phyloP scores from a whole-genome alignment of 108 stramenopile species.

The Stephanodiscus minutulus region DNA sequence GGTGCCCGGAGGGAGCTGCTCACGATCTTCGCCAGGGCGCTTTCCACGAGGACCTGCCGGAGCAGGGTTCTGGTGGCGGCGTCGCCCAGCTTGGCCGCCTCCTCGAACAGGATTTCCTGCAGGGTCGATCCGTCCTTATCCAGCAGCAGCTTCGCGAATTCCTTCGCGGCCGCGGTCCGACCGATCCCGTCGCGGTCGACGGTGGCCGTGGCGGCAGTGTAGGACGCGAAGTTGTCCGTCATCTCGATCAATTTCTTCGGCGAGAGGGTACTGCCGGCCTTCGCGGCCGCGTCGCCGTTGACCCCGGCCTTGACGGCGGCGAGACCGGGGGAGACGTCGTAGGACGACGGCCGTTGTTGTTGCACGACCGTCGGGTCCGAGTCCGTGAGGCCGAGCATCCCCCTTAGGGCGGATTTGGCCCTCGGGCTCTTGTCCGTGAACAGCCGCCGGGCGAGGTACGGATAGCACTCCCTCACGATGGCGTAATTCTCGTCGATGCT shows the following conservation, averaged over 20 bases:
- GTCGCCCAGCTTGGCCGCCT: constrained; percentile 73
- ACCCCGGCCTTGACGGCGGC: constrained; percentile 51
- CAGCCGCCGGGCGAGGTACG: constrained; percentile 78
- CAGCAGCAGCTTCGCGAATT: constrained; percentile 71
- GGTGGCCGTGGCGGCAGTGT: constrained; percentile 76
- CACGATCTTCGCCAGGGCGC: constrained; percentile 57
- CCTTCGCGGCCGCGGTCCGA: constrained; percentile 60
- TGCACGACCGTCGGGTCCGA: constrained; percentile 7
- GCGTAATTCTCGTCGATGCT: constrained; percentile 84
- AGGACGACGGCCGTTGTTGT: too few species aligned
- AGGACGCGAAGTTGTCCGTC: constrained; percentile 82
- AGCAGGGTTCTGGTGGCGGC: constrained; percentile 64
- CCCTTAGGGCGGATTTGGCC: constrained; percentile 74
- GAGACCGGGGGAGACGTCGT: constrained; percentile 31
- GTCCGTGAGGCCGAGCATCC: constrained; percentile 76
- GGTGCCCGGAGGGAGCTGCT: constrained; percentile 55
- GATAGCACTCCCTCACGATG: constrained; percentile 89
- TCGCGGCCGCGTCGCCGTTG: constrained; percentile 9
- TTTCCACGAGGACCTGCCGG: constrained; percentile 62
- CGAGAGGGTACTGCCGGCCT: constrained; percentile 43
- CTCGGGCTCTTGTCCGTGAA: constrained; percentile 88
- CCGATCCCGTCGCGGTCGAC: constrained; percentile 71
- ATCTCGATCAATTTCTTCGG: constrained; percentile 79
- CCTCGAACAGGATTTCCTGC: constrained; percentile 77
- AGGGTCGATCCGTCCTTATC: constrained; percentile 69